A percentile compares a stretch with the other conserved stretches of the same genome.
Conservation (phyloP, 83 land plant genomes). For the Picea abies region DNA sequence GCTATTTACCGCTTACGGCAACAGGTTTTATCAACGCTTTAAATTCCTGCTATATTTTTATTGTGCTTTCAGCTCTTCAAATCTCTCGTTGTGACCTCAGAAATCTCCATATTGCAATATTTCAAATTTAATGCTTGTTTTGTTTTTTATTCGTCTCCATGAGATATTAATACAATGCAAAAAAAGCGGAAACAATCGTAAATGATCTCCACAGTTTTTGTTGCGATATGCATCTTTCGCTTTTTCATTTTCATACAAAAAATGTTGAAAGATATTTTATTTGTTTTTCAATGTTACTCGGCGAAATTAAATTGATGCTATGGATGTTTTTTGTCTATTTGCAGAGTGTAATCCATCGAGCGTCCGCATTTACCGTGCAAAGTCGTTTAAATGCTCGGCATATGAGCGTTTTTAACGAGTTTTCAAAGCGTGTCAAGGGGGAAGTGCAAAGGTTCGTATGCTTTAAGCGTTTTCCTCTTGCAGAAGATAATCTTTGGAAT, state of each 20-base stretch:
- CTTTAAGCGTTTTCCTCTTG: background rate
- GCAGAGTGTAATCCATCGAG: background rate
- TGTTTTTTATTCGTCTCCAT: background rate
- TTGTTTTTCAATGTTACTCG: no score
- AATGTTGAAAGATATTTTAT: background rate
- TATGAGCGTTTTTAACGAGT: slow-evolving; percentile 74
- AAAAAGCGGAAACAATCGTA: no score
- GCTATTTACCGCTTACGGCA: background rate
- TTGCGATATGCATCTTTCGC: background rate
- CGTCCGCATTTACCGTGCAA: background rate
- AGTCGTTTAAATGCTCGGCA: slow-evolving; percentile 25
- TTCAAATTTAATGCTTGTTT: background rate
- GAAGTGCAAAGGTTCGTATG: slow-evolving; percentile 56
- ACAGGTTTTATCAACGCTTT: background rate
- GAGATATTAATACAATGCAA: no score
- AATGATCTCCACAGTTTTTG: background rate
- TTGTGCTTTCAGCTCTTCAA: background rate
- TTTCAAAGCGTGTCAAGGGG: slow-evolving; percentile 73
- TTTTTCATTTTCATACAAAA: background rate
- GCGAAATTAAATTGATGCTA: no score
- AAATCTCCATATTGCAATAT: no score
- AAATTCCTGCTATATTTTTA: background rate
- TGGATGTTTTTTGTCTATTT: background rate
- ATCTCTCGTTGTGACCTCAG: no score
- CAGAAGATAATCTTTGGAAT: no score